A percentile compares a stretch with the other conserved stretches of the same genome.
phyloP scores from a whole-genome alignment of 148 eudicot genomes.

The Limonium bicolor region DNA sequence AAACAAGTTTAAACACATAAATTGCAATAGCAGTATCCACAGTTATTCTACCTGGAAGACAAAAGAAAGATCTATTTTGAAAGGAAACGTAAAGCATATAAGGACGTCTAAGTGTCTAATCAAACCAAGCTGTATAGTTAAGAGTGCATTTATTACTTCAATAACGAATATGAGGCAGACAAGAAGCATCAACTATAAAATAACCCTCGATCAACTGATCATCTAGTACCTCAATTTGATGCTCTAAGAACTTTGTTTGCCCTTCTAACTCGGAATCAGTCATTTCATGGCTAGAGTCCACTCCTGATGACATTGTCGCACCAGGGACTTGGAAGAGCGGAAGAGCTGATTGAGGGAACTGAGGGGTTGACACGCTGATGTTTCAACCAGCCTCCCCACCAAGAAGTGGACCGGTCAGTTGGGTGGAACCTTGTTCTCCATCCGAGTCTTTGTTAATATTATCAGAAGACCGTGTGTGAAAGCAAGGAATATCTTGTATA shows the following conservation, averaged over 20 bases:
- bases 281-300: slow-evolving; percentile 12
- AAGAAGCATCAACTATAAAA: too few species aligned
- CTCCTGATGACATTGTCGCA: slow-evolving; percentile 15
- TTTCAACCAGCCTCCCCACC: slow-evolving; percentile 19
- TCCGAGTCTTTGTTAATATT: slow-evolving; percentile 12
- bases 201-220: too few species aligned
- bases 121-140: too few species aligned
- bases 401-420: slow-evolving; percentile 20
- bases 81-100: too few species aligned
- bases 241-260: slow-evolving; percentile 37
- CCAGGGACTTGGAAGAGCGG: slow-evolving; percentile 22
- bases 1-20: too few species aligned
- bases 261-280: slow-evolving; percentile 27
- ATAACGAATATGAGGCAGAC: too few species aligned
- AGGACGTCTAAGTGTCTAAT: too few species aligned
- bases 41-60: too few species aligned
- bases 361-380: slow-evolving; percentile 17
- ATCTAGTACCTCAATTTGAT: slow-evolving; percentile 88
- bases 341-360: slow-evolving; percentile 24
- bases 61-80: too few species aligned
- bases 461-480: slow-evolving; percentile 17
- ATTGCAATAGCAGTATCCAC: too few species aligned
- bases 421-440: slow-evolving; percentile 18
- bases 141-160: too few species aligned
- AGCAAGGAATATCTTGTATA: slow-evolving; percentile 51